Evolutionary conservation across 2,329 filamentous ascomycete genomes (phyloP).

Genomic region (Ascomycota sp.): DNA sequence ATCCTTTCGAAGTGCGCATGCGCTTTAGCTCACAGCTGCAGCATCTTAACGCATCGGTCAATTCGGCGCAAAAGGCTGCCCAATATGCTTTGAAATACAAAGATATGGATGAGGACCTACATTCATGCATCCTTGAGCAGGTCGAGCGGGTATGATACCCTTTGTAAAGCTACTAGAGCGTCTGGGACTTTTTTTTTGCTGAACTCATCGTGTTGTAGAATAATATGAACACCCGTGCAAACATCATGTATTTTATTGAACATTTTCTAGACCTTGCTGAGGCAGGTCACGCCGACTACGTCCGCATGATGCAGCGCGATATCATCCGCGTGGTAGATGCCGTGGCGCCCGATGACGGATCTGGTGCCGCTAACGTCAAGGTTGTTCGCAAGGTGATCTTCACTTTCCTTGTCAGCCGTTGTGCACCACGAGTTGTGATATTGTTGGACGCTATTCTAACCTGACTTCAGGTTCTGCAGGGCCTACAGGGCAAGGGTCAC

Average conservation of each 20-base stretch:
- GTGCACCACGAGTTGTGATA: neutral
- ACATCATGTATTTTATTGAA: conserved; percentile 98
- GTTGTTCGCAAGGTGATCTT: conserved; percentile 55
- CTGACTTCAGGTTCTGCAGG: conserved; percentile 35
- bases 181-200: too few relatives aligned
- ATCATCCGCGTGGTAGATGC: conserved; percentile 80
- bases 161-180: too few relatives aligned
- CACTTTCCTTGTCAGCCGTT: neutral
- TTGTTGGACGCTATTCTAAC: neutral
- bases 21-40: conserved; percentile 81
- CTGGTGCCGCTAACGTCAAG: conserved; percentile 80
- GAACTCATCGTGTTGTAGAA: conserved; percentile 27
- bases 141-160: conserved; percentile 43
- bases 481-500: conserved; percentile 46
- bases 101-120: conserved; percentile 89
- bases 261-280: conserved; percentile 72
- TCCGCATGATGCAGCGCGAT: conserved; percentile 86
- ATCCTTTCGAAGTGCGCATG: conserved; percentile 96
- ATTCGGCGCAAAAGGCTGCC: conserved; percentile 75
- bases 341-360: conserved; percentile 68
- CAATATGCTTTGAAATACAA: conserved; percentile 85
- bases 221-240: conserved; percentile 89
- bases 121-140: conserved; percentile 92
- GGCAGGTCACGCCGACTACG: conserved; percentile 57
- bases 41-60: conserved; percentile 74